phyloP scores from a whole-genome alignment of 208 protist species.

The Acanthamoeba lenticulata region DNA sequence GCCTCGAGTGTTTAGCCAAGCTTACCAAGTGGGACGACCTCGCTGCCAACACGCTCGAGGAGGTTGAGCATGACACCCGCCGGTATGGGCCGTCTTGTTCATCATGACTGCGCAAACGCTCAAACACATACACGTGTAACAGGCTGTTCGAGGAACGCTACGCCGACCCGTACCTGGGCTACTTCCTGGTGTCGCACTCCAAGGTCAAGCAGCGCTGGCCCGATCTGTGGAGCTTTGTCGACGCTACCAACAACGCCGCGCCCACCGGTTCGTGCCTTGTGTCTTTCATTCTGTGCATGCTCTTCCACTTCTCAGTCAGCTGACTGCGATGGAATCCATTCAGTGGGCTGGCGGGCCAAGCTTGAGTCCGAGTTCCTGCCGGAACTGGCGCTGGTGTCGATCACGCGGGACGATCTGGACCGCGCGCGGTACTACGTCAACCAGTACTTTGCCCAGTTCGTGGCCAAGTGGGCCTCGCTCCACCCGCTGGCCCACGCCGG shows the following conservation, averaged over 20 bases:
- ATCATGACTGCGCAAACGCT: too few species aligned
- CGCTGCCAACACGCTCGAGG: conserved; percentile 70
- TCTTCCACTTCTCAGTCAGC: too few species aligned
- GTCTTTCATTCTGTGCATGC: too few species aligned
- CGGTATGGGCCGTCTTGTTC: too few species aligned
- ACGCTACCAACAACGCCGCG: neutral
- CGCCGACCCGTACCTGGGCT: conserved; percentile 67
- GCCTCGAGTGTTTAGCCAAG: conserved; percentile 80
- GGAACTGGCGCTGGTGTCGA: conserved; percentile 76
- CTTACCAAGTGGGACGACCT: conserved; percentile 77
- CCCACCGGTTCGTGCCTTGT: neutral
- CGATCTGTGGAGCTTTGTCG: conserved; percentile 69
- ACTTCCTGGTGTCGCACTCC: conserved; percentile 64
- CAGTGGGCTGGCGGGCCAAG: conserved; percentile 1
- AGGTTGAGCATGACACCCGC: conserved; percentile 45
- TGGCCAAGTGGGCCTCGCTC: conserved; percentile 80
- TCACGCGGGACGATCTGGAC: conserved; percentile 76
- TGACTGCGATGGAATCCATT: neutral
- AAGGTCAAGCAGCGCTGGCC: conserved; percentile 74
- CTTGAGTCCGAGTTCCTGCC: conserved; percentile 65
- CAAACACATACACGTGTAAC: neutral
- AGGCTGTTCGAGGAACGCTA: conserved; percentile 47
- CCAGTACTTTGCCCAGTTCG: conserved; percentile 76
- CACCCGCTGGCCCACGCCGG: conserved; percentile 75
- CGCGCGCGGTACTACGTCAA: conserved; percentile 77